A percentile compares a stretch with the other conserved stretches of the same genome.
phyloP scores from a whole-genome alignment of 1,284 basidiomycete species.

The Pseudozyma flocculosa region DNA sequence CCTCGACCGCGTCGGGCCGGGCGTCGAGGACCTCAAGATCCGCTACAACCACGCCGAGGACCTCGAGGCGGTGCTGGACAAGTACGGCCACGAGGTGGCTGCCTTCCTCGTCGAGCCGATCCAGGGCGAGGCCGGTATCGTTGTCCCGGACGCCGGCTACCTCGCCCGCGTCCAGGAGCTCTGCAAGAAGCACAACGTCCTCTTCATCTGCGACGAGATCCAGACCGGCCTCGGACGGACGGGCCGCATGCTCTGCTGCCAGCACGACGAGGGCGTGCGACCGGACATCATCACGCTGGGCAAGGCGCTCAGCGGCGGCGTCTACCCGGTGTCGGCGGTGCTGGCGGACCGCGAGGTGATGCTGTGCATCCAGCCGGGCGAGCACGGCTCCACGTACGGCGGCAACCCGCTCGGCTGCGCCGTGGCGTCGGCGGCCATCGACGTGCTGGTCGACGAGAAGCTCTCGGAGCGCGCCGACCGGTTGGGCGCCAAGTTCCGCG shows the following conservation, averaged over 20 bases:
- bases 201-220: constrained; percentile 96
- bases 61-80: constrained; percentile 75
- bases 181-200: constrained; percentile 89
- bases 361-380: constrained; percentile 93
- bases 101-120: constrained; percentile 97
- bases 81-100: constrained; percentile 80
- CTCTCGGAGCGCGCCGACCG: constrained; percentile 74
- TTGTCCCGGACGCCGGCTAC: constrained; percentile 89
- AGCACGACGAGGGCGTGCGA: constrained; percentile 76
- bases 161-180: constrained; percentile 73
- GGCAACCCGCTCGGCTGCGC: constrained; percentile 95
- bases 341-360: constrained; percentile 86
- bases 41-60: constrained; percentile 64
- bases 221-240: constrained; percentile 67
- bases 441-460: constrained; percentile 82
- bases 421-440: constrained; percentile 84
- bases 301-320: constrained; percentile 93
- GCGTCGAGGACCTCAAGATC: constrained; percentile 48
- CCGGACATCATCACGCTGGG: constrained; percentile 93
- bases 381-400: constrained; percentile 82
- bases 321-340: constrained; percentile 95
- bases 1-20: constrained; percentile 79
- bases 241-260: constrained; percentile 65
- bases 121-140: constrained; percentile 95
- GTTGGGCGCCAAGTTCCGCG: constrained; percentile 76